These are phyloP conservation scores for Cicer chorassanicum DNA, from an alignment of 306 rosid genomes.

Conservation along the genomic window DNA sequence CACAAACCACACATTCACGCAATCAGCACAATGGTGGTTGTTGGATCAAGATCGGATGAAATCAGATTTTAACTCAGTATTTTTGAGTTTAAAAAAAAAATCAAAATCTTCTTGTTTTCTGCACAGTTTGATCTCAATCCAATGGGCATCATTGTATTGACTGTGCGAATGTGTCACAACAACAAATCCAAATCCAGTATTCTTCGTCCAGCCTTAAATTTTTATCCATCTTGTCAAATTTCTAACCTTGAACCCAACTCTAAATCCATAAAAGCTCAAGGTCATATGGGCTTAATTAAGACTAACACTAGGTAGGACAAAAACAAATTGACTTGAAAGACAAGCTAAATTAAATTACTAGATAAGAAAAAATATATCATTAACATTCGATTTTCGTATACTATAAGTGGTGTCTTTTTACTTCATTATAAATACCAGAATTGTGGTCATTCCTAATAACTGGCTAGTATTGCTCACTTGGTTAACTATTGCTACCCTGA, in stretches of 20 bases:
- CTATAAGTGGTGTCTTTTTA: not conserved
- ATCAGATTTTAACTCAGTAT: too few species aligned
- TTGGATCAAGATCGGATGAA: too few species aligned
- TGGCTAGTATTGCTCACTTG: slow-evolving; percentile 20
- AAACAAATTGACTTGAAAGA: not conserved
- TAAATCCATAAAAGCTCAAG: not conserved
- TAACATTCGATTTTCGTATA: not conserved
- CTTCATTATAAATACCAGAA: not conserved
- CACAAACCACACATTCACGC: too few species aligned
- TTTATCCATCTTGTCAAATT: not conserved
- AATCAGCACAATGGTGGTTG: too few species aligned
- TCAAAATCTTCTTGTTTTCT: too few species aligned
- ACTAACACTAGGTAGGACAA: not conserved
- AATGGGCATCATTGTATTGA: too few species aligned
- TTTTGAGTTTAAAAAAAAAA: too few species aligned
- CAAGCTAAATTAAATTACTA: not conserved
- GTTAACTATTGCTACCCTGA: slow-evolving; percentile 17
- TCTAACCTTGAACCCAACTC: not conserved
- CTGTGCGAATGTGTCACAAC: too few species aligned
- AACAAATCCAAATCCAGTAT: too few species aligned
- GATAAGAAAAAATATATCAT: not conserved
- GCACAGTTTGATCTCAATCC: too few species aligned
- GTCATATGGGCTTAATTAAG: not conserved
- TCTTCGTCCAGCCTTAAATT: not conserved
- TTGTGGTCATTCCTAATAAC: not conserved